Evolutionary conservation across 2,329 filamentous ascomycete genomes (phyloP).

Genomic region (Aulographum hederae): DNA sequence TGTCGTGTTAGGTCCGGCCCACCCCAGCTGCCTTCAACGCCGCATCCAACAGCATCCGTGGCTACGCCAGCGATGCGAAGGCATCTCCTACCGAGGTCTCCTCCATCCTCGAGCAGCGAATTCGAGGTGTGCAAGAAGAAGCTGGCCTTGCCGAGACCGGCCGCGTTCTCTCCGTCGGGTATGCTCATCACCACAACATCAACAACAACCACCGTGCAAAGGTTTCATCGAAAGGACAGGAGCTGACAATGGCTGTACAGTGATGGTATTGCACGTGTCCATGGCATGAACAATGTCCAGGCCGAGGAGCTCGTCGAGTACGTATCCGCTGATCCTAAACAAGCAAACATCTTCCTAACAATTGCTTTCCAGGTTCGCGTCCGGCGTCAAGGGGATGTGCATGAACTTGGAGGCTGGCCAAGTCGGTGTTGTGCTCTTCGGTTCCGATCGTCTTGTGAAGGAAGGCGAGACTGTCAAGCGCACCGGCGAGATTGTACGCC

Average conservation of each 20-base stretch:
- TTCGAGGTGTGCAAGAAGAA: conserved; percentile 96
- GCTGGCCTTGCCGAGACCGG: conserved; percentile 92
- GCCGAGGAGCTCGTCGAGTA: conserved; percentile 99
- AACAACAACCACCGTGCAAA: neutral
- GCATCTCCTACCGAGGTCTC: conserved; percentile 95
- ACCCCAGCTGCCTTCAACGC: conserved; percentile 61
- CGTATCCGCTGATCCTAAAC: conserved; percentile 23
- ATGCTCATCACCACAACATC: conserved; percentile 31
- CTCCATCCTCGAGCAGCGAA: conserved; percentile 97
- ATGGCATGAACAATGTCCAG: conserved; percentile 99
- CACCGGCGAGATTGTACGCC: conserved; percentile 93
- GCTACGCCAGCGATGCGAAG: conserved; percentile 87
- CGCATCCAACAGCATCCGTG: conserved; percentile 54
- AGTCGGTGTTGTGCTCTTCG: conserved; percentile 99
- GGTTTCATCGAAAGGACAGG: neutral
- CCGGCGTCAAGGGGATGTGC: conserved; percentile 99
- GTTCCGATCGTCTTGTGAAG: conserved; percentile 99
- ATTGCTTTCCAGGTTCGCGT: conserved; percentile 69
- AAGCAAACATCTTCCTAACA: conserved; percentile 11
- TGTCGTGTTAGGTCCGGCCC: conserved; percentile 87
- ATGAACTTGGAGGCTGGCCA: conserved; percentile 99
- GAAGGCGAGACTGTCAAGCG: conserved; percentile 99
- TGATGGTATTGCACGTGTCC: conserved; percentile 99
- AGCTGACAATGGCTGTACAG: conserved; percentile 32
- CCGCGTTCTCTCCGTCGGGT: conserved; percentile 97